Evolutionary conservation across 2,329 filamentous ascomycete species (phyloP).

Genomic region (Pseudopyricularia javanii): DNA sequence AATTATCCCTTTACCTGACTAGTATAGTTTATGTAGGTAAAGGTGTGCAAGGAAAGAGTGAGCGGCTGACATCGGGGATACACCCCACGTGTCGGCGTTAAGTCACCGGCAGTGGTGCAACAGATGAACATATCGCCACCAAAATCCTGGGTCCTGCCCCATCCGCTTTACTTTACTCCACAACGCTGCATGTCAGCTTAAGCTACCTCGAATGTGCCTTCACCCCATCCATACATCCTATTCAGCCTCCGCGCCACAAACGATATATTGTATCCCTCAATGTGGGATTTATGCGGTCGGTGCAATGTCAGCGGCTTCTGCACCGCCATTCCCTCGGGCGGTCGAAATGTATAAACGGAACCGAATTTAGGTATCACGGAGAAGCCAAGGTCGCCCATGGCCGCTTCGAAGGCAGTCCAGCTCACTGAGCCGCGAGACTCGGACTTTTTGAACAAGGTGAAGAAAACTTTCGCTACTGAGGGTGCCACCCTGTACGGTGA

Average conservation of each 20-base stretch:
- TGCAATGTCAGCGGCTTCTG: slow-evolving; percentile 20
- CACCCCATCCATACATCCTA: slow-evolving; percentile 22
- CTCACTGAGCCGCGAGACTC: slow-evolving; percentile 16
- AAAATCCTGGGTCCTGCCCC: no score
- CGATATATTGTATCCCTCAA: slow-evolving; percentile 18
- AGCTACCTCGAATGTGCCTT: slow-evolving; percentile 11
- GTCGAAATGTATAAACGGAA: slow-evolving; percentile 26
- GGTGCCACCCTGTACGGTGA: slow-evolving; percentile 22
- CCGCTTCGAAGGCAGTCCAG: slow-evolving; percentile 25
- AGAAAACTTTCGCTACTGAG: slow-evolving; percentile 24
- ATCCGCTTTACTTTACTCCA: no score
- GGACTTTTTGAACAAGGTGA: slow-evolving; percentile 17
- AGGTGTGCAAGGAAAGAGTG: no score
- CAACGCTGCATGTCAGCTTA: no score
- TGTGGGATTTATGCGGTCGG: slow-evolving; percentile 21
- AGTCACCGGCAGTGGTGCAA: no score
- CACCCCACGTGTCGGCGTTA: no score
- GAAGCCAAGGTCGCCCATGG: slow-evolving; percentile 28
- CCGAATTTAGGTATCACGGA: slow-evolving; percentile 25
- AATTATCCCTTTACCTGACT: no score
- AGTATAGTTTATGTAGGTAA: no score
- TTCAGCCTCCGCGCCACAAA: slow-evolving; percentile 18
- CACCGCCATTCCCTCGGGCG: slow-evolving; percentile 13
- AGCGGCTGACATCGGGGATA: no score
- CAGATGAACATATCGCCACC: no score